Evolutionary conservation across 2,329 filamentous ascomycete genomes (phyloP), one percentile per base, ranked within the genome.

Genomic region (Byssochlamys sp.): DNA sequence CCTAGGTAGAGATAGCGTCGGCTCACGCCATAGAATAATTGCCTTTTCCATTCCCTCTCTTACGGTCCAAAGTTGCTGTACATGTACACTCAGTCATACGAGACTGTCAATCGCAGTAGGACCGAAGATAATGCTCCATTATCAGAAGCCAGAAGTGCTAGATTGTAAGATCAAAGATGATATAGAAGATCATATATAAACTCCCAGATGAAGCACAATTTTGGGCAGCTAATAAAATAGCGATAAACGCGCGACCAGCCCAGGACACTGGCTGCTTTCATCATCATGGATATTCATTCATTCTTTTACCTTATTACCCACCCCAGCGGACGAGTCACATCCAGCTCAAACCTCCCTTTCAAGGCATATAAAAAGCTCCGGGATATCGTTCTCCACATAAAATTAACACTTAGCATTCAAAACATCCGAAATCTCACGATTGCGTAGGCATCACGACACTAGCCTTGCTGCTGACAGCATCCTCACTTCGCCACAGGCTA

Each of bases 371-470:
- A 55, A 24, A 55, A 53, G 3, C 53, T 49, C 35, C 55, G 35
- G 51, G 24, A 12, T 55, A 27, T 45, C n/a, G 19, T 45, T 45
- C 39, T 45, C n/a, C n/a, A 9, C 19, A 45, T 45, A 49, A 49
- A 10, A n/a, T 24, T 19, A 12, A 11, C 11, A 57, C 2, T 12
- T 11, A 45, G 19, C 25, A 7, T 24, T 12, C 57, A 55, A 5
- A 19, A 19, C 19, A 58, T 61, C 19, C 33, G 12, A 35, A n/a
- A 49, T 26, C 25, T 62, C 61, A 71, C n/a, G 66, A 73, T 53
- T 87, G 83, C 33, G 83, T 87, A 24, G 92, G 92, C 92, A 97
- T 97, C 61, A 89, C 83, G 10, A 95, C 90, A 67, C 86, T 84
- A 14, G 91, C 91, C 82, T 91, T 92, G 64, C 86, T 88, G 57